Evolutionary conservation across 2,329 filamentous ascomycete species (phyloP).

Genomic region (Chaetomium globosum): DNA sequence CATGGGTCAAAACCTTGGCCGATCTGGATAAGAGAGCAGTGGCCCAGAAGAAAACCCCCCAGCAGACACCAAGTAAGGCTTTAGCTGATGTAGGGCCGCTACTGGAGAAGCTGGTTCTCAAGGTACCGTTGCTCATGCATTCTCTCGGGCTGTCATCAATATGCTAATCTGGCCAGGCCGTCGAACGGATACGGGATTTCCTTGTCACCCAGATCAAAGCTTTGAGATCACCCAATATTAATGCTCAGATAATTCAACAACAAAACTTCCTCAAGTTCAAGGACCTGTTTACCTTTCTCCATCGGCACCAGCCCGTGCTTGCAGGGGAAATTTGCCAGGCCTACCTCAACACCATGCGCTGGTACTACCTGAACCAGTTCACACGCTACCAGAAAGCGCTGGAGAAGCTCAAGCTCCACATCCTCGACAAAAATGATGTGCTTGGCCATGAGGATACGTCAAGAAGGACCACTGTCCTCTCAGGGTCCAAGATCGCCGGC

Average conservation of each 20-base stretch:
- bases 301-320: slow-evolving; percentile 77
- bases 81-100: slow-evolving; percentile 82
- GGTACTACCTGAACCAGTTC: slow-evolving; percentile 96
- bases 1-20: slow-evolving; percentile 79
- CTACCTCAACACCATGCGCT: slow-evolving; percentile 97
- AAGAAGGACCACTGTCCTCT: slow-evolving; percentile 63
- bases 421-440: slow-evolving; percentile 79
- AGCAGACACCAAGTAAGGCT: slow-evolving; percentile 69
- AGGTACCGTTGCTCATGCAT: slow-evolving; percentile 52
- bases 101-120: slow-evolving; percentile 78
- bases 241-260: slow-evolving; percentile 95
- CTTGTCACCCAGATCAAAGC: slow-evolving; percentile 94
- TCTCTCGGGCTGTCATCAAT: not conserved
- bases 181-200: slow-evolving; percentile 92
- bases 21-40: slow-evolving; percentile 80
- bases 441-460: slow-evolving; percentile 76
- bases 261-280: slow-evolving; percentile 87
- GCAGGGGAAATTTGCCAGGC: slow-evolving; percentile 89
- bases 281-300: slow-evolving; percentile 83
- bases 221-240: slow-evolving; percentile 90
- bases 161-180: slow-evolving; percentile 57
- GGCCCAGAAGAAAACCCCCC: slow-evolving; percentile 68
- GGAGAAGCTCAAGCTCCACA: slow-evolving; percentile 80
- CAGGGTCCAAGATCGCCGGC: slow-evolving; percentile 54
- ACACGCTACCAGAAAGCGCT: slow-evolving; percentile 82